Conservation (phyloP, 225 moss, liverwort and hornwort genomes). For the Thuidium tamariscinum region DNA sequence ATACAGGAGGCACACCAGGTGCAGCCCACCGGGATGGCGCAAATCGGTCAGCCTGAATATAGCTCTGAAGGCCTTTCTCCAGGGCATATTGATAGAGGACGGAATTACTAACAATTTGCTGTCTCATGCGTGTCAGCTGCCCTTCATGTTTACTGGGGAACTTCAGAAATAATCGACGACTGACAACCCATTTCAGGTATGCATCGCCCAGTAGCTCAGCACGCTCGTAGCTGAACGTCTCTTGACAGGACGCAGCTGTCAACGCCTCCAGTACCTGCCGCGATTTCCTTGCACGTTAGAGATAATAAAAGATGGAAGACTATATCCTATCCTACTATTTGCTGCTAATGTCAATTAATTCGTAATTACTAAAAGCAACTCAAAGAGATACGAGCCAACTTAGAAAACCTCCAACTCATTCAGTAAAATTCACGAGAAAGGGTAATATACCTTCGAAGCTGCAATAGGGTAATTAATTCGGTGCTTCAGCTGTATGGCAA, state of each 20-base stretch:
- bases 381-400: background rate
- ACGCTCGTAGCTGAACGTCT: conserved; percentile 97
- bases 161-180: conserved; percentile 86
- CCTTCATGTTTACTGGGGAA: conserved; percentile 96
- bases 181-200: conserved; percentile 98
- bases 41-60: conserved; percentile 99
- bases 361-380: background rate
- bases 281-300: conserved; percentile 1
- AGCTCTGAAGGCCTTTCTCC: conserved; percentile 88
- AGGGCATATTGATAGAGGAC: conserved; percentile 91
- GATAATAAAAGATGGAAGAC: background rate
- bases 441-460: conserved; percentile 61
- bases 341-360: background rate
- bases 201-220: conserved; percentile 96
- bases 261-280: conserved; percentile 86
- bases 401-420: background rate
- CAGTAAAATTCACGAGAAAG: background rate
- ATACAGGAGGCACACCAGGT: conserved; percentile 97
- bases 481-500: conserved; percentile 92
- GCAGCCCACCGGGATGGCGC: conserved; percentile 97
- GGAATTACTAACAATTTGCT: conserved; percentile 97
- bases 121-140: conserved; percentile 95
- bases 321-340: background rate
- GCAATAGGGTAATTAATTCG: conserved; percentile 70
- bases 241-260: conserved; percentile 98